These are phyloP conservation scores for Eurotiales sp. DNA, from an alignment of 2,329 filamentous ascomycete species.

Conservation along the genomic window DNA sequence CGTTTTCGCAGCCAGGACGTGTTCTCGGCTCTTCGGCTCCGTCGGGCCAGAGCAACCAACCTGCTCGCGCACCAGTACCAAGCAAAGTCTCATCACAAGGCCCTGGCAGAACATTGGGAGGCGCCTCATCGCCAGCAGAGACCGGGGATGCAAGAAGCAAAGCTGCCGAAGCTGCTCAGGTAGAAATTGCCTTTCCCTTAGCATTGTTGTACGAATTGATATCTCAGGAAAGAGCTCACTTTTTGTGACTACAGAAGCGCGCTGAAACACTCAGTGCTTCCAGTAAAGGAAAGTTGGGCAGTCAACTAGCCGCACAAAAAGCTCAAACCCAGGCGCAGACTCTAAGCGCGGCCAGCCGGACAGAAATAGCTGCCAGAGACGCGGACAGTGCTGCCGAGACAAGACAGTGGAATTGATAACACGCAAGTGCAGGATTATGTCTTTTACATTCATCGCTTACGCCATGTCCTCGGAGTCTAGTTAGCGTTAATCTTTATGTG, in stretches of 20 bases:
- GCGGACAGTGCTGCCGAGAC: slow-evolving; percentile 60
- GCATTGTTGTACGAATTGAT: slow-evolving; percentile 2
- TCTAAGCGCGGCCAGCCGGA: slow-evolving; percentile 63
- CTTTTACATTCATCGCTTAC: neutral
- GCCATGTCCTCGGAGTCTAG: neutral
- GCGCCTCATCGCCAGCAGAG: slow-evolving; percentile 30
- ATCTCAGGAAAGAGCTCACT: neutral
- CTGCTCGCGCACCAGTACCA: slow-evolving; percentile 48
- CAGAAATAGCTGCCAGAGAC: slow-evolving; percentile 63
- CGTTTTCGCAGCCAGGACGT: slow-evolving; percentile 70
- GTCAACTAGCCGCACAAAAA: slow-evolving; percentile 71
- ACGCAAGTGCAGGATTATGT: neutral
- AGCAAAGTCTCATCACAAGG: slow-evolving; percentile 43
- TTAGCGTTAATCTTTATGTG: neutral
- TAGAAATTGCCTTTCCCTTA: slow-evolving; percentile 43
- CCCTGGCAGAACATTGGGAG: slow-evolving; percentile 63
- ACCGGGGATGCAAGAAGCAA: slow-evolving; percentile 62
- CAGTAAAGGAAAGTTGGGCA: slow-evolving; percentile 63
- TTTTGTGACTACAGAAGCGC: slow-evolving; percentile 54
- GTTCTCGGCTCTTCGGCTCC: slow-evolving; percentile 58
- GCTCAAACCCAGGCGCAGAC: slow-evolving; percentile 66
- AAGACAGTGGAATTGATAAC: slow-evolving; percentile 54
- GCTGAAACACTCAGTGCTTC: slow-evolving; percentile 50
- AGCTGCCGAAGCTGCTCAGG: slow-evolving; percentile 81
- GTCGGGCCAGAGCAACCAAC: slow-evolving; percentile 35